These are phyloP conservation scores for Psilocybe cyanescens DNA, from an alignment of 768 basidiomycete genomes.

Conservation along the genomic window DNA sequence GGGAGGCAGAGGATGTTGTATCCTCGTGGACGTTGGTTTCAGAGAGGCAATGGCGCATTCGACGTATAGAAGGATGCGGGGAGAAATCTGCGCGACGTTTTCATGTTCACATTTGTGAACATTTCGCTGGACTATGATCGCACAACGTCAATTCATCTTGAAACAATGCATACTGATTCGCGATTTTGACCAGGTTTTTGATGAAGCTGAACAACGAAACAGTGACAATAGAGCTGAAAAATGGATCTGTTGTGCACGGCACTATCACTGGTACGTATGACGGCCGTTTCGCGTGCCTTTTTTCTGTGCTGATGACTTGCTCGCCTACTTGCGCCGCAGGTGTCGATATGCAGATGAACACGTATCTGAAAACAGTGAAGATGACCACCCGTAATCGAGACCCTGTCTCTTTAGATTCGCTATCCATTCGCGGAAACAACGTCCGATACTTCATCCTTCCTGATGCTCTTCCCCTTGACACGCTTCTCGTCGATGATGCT, in stretches of 20 bases:
- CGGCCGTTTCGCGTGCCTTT: neutral
- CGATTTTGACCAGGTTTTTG: slow-evolving; percentile 69
- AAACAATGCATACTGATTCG: neutral
- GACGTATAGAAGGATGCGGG: neutral
- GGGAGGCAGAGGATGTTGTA: neutral
- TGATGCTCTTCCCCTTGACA: slow-evolving; percentile 94
- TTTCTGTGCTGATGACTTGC: slow-evolving; percentile 3
- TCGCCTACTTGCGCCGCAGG: slow-evolving; percentile 49
- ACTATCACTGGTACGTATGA: slow-evolving; percentile 89
- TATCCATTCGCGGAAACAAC: slow-evolving; percentile 96
- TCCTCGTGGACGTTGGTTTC: neutral
- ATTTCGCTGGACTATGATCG: neutral
- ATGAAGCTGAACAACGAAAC: slow-evolving; percentile 99
- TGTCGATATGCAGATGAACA: slow-evolving; percentile 99
- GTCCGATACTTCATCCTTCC: slow-evolving; percentile 98
- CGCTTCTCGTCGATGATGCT: slow-evolving; percentile 95
- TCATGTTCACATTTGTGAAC: neutral
- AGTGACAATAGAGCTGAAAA: slow-evolving; percentile 97
- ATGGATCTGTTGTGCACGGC: slow-evolving; percentile 92
- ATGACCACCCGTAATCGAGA: slow-evolving; percentile 93
- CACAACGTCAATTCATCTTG: neutral
- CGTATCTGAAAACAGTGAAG: slow-evolving; percentile 96
- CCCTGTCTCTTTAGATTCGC: slow-evolving; percentile 81
- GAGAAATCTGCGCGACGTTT: neutral
- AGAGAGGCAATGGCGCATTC: neutral